Conservation (phyloP, 1,284 basidiomycete genomes). For the Omphalotus olearius region DNA sequence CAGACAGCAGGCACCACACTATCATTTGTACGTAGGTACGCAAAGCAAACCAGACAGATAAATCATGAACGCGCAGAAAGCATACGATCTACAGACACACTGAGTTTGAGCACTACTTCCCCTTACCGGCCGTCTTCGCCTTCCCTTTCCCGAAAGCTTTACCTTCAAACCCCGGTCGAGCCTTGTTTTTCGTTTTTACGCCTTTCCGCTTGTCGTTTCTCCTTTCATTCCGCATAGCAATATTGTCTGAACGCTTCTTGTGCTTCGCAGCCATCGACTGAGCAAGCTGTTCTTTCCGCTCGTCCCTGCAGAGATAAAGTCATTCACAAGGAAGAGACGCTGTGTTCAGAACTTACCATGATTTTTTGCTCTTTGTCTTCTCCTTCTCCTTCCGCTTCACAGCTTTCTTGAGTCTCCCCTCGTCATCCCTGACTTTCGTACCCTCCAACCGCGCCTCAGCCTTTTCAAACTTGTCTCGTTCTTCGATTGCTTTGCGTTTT, state of each 20-base stretch:
- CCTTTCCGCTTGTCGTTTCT: slow-evolving; percentile 74
- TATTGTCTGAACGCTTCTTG: slow-evolving; percentile 88
- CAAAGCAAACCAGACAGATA: too few relatives aligned
- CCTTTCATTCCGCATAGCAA: slow-evolving; percentile 76
- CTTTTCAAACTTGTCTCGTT: slow-evolving; percentile 83
- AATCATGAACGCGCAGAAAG: too few relatives aligned
- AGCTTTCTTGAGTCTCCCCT: slow-evolving; percentile 80
- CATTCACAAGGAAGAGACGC: slow-evolving; percentile 2
- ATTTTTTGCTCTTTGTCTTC: slow-evolving; percentile 77
- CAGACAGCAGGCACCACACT: too few relatives aligned
- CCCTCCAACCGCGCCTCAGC: slow-evolving; percentile 82
- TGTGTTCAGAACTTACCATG: slow-evolving; percentile 60
- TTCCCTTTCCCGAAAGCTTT: slow-evolving; percentile 66
- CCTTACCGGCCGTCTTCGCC: slow-evolving; percentile 25
- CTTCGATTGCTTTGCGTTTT: slow-evolving; percentile 72
- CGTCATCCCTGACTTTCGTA: slow-evolving; percentile 84
- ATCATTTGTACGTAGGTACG: too few relatives aligned
- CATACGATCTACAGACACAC: too few relatives aligned
- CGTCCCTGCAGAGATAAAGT: slow-evolving; percentile 51
- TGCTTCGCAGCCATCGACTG: slow-evolving; percentile 76
- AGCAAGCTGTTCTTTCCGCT: slow-evolving; percentile 74
- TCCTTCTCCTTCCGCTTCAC: slow-evolving; percentile 87
- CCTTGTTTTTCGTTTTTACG: slow-evolving; percentile 54
- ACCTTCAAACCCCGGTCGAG: slow-evolving; percentile 79
- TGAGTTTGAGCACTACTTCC: too few relatives aligned